Evolutionary conservation across 305 asterid species (phyloP).

Genomic region (Striga hermonthica): DNA sequence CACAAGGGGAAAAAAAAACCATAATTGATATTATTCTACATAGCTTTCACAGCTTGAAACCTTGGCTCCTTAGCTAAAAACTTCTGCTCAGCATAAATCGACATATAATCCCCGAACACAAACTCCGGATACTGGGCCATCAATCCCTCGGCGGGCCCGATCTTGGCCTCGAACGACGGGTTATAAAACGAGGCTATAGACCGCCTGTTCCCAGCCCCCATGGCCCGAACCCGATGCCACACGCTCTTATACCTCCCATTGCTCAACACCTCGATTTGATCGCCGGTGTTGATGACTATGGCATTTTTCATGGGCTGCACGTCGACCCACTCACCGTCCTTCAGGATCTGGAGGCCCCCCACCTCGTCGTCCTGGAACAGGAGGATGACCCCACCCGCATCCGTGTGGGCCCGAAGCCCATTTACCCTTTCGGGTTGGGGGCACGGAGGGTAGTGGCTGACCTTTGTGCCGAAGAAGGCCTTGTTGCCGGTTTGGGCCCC

Average conservation of each 20-base stretch:
- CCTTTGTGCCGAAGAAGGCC: constrained; percentile 74
- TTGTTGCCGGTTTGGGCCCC: constrained; percentile 42
- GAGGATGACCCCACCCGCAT: constrained; percentile 88
- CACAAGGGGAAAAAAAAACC: no score
- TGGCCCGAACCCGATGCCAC: constrained; percentile 72
- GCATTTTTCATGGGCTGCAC: constrained; percentile 76
- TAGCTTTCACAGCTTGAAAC: constrained; percentile 56
- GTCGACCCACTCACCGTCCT: constrained; percentile 74
- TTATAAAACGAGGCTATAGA: constrained; percentile 88
- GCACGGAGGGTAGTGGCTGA: constrained; percentile 72
- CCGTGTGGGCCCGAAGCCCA: constrained; percentile 90
- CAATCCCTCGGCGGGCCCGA: constrained; percentile 67
- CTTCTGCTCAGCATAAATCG: constrained; percentile 57
- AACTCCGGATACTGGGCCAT: constrained; percentile 52
- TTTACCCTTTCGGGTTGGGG: constrained; percentile 61
- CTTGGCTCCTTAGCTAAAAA: constrained; percentile 63
- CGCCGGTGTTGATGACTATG: constrained; percentile 71
- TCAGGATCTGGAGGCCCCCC: constrained; percentile 77
- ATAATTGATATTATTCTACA: no score
- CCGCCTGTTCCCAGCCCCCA: constrained; percentile 66
- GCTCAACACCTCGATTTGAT: constrained; percentile 71
- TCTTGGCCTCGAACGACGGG: constrained; percentile 69
- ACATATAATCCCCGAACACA: constrained; percentile 59
- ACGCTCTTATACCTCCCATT: constrained; percentile 76
- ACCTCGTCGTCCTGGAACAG: constrained; percentile 84